Base-by-base conservation (phyloP, 805 yeast species). In the Kuraishia molischiana region DNA sequence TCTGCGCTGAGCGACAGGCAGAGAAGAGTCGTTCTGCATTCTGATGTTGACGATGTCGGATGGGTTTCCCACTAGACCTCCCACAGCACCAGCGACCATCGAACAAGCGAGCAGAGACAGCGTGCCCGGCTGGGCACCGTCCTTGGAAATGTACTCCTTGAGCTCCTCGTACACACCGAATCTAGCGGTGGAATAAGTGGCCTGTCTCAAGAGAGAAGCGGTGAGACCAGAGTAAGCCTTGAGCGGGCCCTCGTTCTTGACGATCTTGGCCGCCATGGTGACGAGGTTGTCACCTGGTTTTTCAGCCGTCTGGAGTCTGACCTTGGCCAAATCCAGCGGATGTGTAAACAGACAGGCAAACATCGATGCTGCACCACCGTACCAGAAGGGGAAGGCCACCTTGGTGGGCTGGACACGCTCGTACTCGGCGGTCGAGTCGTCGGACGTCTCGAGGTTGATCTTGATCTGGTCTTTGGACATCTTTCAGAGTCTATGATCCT, bases 41-140 rank as follows among this genome's bases (percentile, higher is more conserved):
- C 95, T 72, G 44, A 85, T 83, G 48, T 85, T 85, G 29, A 84
- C 86, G 11, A 85, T 81, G 53, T 85, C 95, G 1, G 92, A 77
- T 3, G 95, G 95, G 52, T 85, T 85, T 18, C 95, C 95, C 2
- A 83, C 81, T 18, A 85, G 59, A 8, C 95, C 95, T 43, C 95
- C 95, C 41, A 77, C 58, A 20, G 80, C 83, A 38, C 95, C 95
- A 10, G 89, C 75, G n/a, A 81, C 45, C 92, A 85, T 84, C 4
- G 95, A 84, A 59, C 79, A 69, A 8, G 90, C 86, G 39, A 85
- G 61, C 38, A 85, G 64, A 14, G 73, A 67, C 5, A 67, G 52
- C 39, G 85, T 76, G 4, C 81, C 82, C 20, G 66, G 61, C 37
- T 56, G 57, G 17, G 60, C 62, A 6, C 57, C 46, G 22, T 70